These are phyloP conservation scores for Dentipellis fragilis DNA, from an alignment of 768 basidiomycete genomes.

Conservation along the genomic window DNA sequence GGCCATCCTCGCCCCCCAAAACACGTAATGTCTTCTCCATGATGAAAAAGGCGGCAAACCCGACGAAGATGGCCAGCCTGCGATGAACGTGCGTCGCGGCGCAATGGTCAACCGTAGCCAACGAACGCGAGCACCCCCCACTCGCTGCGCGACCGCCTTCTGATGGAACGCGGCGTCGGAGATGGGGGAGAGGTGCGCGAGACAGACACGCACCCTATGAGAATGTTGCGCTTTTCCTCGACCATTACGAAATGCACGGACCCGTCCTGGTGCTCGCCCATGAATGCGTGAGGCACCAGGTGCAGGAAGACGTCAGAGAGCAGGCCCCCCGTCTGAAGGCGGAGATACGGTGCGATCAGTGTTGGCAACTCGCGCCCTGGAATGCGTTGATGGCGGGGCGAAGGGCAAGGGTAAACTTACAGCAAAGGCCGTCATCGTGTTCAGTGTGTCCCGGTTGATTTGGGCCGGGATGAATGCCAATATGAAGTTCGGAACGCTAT, in stretches of 20 bases:
- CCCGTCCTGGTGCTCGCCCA: slow-evolving; percentile 72
- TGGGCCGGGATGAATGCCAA: slow-evolving; percentile 88
- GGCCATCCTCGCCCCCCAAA: slow-evolving; percentile 51
- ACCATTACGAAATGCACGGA: slow-evolving; percentile 75
- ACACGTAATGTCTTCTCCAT: slow-evolving; percentile 90
- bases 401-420: slow-evolving; percentile 31
- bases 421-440: slow-evolving; percentile 92
- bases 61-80: slow-evolving; percentile 74
- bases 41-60: slow-evolving; percentile 85
- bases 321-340: slow-evolving; percentile 69
- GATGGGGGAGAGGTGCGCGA: neutral
- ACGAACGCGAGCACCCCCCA: neutral
- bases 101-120: neutral
- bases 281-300: slow-evolving; percentile 84
- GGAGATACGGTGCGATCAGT: slow-evolving; percentile 4
- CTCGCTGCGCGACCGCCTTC: neutral
- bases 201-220: slow-evolving; percentile 57
- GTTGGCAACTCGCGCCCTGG: neutral
- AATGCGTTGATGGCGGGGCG: neutral
- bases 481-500: slow-evolving; percentile 87
- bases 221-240: slow-evolving; percentile 84
- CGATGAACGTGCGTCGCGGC: slow-evolving; percentile 9
- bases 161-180: neutral
- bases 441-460: slow-evolving; percentile 75
- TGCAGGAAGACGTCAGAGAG: slow-evolving; percentile 91